Evolutionary conservation across 768 basidiomycete genomes (phyloP).

Genomic region (Mrakia blollopis): DNA sequence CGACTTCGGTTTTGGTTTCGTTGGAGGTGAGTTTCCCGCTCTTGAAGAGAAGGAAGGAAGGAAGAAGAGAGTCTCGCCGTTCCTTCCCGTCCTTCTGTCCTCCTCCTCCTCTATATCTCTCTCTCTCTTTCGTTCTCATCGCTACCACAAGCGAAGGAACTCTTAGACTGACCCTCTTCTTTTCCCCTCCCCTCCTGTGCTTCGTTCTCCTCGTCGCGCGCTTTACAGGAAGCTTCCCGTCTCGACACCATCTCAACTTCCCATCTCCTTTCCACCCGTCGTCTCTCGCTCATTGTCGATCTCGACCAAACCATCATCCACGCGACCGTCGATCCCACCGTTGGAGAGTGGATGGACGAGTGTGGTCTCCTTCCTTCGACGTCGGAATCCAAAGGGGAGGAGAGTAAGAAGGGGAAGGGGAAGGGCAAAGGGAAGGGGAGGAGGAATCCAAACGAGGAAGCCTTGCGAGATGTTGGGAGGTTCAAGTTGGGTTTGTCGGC

Average conservation of each 20-base stretch:
- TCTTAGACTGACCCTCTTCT: not conserved
- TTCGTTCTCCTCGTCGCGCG: not conserved
- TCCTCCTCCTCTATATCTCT: too few relatives aligned
- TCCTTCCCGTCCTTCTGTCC: not conserved
- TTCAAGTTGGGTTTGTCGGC: constrained; percentile 67
- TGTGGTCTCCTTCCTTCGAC: constrained; percentile 48
- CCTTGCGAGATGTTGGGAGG: constrained; percentile 80
- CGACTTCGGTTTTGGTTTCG: constrained; percentile 84
- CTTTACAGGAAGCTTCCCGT: constrained; percentile 67
- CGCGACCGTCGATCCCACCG: constrained; percentile 96
- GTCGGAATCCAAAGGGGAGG: constrained; percentile 29
- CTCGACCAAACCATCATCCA: constrained; percentile 98
- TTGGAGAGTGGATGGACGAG: constrained; percentile 92
- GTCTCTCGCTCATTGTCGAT: constrained; percentile 93
- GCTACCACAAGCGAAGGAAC: too few relatives aligned
- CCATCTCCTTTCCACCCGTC: constrained; percentile 66
- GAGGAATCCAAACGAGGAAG: constrained; percentile 90
- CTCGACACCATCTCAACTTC: constrained; percentile 78
- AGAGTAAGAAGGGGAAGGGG: constrained; percentile 45
- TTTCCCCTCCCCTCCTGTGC: not conserved
- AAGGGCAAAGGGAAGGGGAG: constrained; percentile 44
- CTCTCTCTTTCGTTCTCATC: not conserved
- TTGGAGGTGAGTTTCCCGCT: constrained; percentile 50
- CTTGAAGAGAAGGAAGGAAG: constrained; percentile 22
- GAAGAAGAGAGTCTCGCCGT: not conserved